Evolutionary conservation across 2,329 filamentous ascomycete species (phyloP), one percentile per base, ranked within the genome.

Genomic region (Botrytis cinerea): DNA sequence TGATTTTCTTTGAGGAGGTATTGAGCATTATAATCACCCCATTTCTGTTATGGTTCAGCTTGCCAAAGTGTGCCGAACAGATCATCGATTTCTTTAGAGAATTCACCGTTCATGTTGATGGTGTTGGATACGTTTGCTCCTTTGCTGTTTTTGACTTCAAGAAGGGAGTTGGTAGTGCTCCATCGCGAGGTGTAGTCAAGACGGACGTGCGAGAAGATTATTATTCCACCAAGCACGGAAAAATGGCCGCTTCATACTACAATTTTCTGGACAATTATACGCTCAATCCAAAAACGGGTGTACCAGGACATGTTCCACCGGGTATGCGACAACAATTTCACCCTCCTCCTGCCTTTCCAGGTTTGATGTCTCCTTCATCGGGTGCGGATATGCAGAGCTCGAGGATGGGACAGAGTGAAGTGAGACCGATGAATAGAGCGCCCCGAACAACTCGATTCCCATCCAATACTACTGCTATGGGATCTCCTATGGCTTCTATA

Each of bases 61-160:
- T 98, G 48, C 94, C 95, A 0, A 92, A 91, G 78, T 97, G 93
- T 82, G 95, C 93, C 81, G 95, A 98, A 77, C 93, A 95, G 74
- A 92, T 99, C 76, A 91, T 98, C 74, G 96, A 99, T 83, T 99
- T 99, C 83, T 98, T 99, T 85, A 91, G 96, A 57, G 96, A 99
- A 81, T 98, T 98, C 78, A 98, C 96, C 0, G 91, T 99, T 35
- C 95, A 99, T 78, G 95, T 99, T 25, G 96, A 99, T 80, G 96
- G 96, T 0, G 87, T 99, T 51, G 96, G 96, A 35, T 95, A 98
- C 77, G 94, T 98, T 18, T 99, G 96, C 82, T 98, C 95, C 1
- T 98, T 98, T 83, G 96, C 96, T 4, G 94, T 97, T 51, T 99
- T 99, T 79, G 93, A 98, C 76, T 98, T 98, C 84, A 95, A 97